Percentiles rank a stretch among this genome's conserved stretches.
Conservation (phyloP, 2,329 filamentous ascomycete genomes). For the Colletotrichum sp. region DNA sequence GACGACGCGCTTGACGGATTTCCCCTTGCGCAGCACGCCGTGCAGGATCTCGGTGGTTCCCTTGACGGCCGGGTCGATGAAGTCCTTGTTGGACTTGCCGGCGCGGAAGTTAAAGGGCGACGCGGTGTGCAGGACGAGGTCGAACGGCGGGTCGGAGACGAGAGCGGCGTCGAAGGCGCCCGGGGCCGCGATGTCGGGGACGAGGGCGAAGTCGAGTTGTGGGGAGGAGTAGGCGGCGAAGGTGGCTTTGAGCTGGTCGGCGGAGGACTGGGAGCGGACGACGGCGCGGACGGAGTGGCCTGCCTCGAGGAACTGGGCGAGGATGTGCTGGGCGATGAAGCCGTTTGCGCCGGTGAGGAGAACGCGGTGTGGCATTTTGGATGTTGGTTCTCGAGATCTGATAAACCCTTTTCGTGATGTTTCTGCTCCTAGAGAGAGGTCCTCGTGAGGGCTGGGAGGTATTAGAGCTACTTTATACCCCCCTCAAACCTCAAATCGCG, state of each 20-base stretch:
- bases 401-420: neutral
- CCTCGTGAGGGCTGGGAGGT: fast-evolving
- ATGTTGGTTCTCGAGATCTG: neutral
- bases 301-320: constrained; percentile 35
- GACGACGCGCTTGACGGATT: constrained; percentile 67
- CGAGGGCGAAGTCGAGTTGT: constrained; percentile 29
- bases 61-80: constrained; percentile 60
- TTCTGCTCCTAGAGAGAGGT: fast-evolving
- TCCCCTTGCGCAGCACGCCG: constrained; percentile 47
- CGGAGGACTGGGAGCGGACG: constrained; percentile 28
- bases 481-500: neutral
- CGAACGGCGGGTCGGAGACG: constrained; percentile 58
- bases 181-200: constrained; percentile 36
- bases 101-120: constrained; percentile 74
- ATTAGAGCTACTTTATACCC: neutral
- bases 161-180: constrained; percentile 39
- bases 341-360: constrained; percentile 45
- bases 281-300: constrained; percentile 45
- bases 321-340: constrained; percentile 45
- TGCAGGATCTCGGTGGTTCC: constrained; percentile 55
- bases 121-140: constrained; percentile 77
- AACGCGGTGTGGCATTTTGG: constrained; percentile 9
- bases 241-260: neutral
- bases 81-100: constrained; percentile 54
- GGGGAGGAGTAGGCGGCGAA: neutral